phyloP scores from a whole-genome alignment of 192 early-diverging fungal species.

The Piromyces finnis region DNA sequence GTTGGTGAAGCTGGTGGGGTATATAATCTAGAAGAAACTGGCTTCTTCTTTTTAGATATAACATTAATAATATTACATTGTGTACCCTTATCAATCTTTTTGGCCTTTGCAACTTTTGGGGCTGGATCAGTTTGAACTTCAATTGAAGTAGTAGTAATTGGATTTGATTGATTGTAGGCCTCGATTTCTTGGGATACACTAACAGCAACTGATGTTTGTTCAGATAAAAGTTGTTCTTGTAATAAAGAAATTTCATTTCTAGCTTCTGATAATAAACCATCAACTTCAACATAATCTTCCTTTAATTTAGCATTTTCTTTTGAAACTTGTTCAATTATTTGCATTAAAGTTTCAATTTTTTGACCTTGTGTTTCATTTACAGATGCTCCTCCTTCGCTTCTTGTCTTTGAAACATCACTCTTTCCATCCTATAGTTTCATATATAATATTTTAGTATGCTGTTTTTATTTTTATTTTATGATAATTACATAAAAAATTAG shows the following conservation, averaged over 20 bases:
- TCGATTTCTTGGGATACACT: background rate
- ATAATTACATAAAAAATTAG: too few relatives aligned
- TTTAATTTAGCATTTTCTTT: background rate
- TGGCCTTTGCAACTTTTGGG: background rate
- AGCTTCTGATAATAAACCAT: background rate
- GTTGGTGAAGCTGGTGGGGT: background rate
- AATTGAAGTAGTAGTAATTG: background rate
- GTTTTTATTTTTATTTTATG: too few relatives aligned
- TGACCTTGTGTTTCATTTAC: background rate
- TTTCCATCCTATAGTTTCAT: background rate
- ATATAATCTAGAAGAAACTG: background rate
- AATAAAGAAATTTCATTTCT: background rate
- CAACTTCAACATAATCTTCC: background rate
- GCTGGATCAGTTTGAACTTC: background rate
- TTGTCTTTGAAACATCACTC: background rate
- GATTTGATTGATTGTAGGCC: background rate
- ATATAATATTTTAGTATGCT: too few relatives aligned
- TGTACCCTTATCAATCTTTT: background rate
- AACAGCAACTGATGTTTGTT: background rate
- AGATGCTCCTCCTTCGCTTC: background rate
- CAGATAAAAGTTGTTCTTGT: background rate
- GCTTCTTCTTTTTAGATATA: background rate
- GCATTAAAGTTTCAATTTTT: background rate
- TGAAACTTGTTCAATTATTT: background rate
- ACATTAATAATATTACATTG: background rate